These are phyloP conservation scores for Acer saccharum DNA, from an alignment of 345 rosid species.

Conservation along the genomic window DNA sequence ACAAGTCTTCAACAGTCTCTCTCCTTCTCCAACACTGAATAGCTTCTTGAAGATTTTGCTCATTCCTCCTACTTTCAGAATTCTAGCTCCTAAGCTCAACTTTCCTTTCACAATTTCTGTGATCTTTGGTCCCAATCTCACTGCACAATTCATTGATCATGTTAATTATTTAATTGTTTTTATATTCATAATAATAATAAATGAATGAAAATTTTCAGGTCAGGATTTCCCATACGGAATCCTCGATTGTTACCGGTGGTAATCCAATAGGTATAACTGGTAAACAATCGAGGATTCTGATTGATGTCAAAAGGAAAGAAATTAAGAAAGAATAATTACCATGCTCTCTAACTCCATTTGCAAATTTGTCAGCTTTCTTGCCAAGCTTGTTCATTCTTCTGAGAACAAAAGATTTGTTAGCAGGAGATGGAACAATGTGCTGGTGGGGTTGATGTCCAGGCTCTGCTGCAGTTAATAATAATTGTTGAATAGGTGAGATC, in stretches of 20 bases:
- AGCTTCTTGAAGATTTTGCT: not conserved
- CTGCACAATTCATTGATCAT: not conserved
- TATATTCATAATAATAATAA: too few relatives aligned
- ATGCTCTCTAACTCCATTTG: slow-evolving; percentile 3
- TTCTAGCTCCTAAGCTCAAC: not conserved
- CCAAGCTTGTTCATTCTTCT: slow-evolving; percentile 4
- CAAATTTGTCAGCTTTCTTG: slow-evolving; percentile 2
- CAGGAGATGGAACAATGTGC: not conserved
- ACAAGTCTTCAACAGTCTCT: not conserved
- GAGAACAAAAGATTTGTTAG: not conserved
- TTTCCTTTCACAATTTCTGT: not conserved
- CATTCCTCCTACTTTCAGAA: not conserved
- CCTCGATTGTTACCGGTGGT: too few relatives aligned
- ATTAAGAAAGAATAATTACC: not conserved
- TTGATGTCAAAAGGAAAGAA: too few relatives aligned
- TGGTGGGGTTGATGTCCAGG: not conserved
- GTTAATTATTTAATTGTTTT: too few relatives aligned
- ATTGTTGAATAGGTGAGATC: not conserved
- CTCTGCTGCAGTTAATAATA: not conserved
- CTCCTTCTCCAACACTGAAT: not conserved
- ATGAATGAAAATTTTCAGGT: too few relatives aligned
- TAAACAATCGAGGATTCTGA: too few relatives aligned
- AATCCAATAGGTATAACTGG: too few relatives aligned
- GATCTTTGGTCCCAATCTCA: not conserved
- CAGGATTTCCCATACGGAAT: too few relatives aligned